These are phyloP conservation scores for Rhizopus delemar DNA, from an alignment of 371 early-diverging fungal species.

Conservation along the genomic window DNA sequence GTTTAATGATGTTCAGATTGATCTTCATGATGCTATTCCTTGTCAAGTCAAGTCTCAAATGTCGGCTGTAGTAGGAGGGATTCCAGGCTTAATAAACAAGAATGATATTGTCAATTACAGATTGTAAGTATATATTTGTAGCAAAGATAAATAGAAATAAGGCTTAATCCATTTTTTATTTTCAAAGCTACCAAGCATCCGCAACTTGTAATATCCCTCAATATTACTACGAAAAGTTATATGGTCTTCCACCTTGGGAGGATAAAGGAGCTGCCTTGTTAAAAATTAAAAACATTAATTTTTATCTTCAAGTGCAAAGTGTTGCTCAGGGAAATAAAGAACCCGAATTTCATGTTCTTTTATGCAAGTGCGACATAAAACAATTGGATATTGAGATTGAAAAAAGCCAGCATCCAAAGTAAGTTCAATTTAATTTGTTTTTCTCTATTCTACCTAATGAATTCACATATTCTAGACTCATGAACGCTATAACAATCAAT, in stretches of 20 bases:
- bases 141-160: neutral
- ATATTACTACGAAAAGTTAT: neutral
- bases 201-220: neutral
- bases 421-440: neutral
- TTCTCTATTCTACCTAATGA: neutral
- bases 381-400: neutral
- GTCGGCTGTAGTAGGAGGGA: neutral
- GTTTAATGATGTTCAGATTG: neutral
- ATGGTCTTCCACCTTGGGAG: neutral
- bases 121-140: neutral
- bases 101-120: neutral
- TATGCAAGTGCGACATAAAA: neutral
- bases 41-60: neutral
- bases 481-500: neutral
- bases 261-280: neutral
- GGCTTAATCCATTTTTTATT: neutral
- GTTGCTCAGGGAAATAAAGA: neutral
- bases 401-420: neutral
- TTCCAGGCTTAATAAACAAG: neutral
- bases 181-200: neutral
- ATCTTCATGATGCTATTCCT: neutral
- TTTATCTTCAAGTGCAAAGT: neutral
- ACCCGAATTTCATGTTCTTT: neutral
- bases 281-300: neutral
- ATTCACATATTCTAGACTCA: neutral